A percentile compares a stretch with the other conserved stretches of the same genome.
These are phyloP conservation scores for Ophiognomonia clavigignenti-juglandacearum DNA, from an alignment of 2,329 filamentous ascomycete genomes.

Conservation along the genomic window DNA sequence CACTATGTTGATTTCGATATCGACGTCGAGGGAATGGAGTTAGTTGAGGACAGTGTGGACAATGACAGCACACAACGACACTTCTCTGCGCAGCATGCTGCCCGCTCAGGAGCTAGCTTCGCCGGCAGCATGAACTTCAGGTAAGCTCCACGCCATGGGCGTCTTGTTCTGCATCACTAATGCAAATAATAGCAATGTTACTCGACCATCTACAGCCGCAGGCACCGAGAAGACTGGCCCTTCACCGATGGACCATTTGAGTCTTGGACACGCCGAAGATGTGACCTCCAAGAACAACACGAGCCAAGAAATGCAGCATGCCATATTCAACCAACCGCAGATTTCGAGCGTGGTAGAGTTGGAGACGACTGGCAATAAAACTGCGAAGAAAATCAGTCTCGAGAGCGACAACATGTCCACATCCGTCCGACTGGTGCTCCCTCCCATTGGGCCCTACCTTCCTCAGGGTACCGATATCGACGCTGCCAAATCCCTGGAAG, in stretches of 20 bases:
- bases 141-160: constrained; percentile 33
- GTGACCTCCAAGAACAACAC: constrained; percentile 9
- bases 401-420: constrained; percentile 53
- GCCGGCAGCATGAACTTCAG: constrained; percentile 33
- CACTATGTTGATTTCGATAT: constrained; percentile 75
- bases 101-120: constrained; percentile 7
- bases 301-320: constrained; percentile 35
- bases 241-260: constrained; percentile 1
- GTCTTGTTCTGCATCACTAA: constrained; percentile 14
- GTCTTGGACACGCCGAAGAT: not conserved
- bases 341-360: constrained; percentile 54
- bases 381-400: constrained; percentile 56
- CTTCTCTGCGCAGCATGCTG: constrained; percentile 37
- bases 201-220: constrained; percentile 13
- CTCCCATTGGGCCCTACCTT: constrained; percentile 77
- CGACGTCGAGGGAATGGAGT: constrained; percentile 19
- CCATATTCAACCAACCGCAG: constrained; percentile 57
- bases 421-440: constrained; percentile 71
- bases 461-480: constrained; percentile 80
- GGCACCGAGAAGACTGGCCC: constrained; percentile 3
- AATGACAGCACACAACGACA: constrained; percentile 14
- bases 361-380: constrained; percentile 53
- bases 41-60: constrained; percentile 44
- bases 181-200: constrained; percentile 25
- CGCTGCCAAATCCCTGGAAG: constrained; percentile 77